Evolutionary conservation across 345 rosid genomes (phyloP).

Genomic region (Clarkia xantiana): DNA sequence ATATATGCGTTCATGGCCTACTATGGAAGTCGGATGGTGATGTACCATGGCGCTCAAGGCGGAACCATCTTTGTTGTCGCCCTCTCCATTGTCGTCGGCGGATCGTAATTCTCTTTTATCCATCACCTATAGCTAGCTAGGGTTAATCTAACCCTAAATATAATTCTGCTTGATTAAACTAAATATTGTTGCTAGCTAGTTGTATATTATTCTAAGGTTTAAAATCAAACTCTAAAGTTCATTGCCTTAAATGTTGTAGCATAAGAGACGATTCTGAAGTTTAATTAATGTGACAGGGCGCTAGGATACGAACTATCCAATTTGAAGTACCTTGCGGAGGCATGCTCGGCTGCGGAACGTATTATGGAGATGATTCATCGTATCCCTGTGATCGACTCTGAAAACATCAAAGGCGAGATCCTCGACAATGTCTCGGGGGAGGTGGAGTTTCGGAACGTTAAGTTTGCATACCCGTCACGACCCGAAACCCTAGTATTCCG

Average conservation of each 20-base stretch:
- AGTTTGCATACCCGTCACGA: constrained; percentile 78
- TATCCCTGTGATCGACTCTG: constrained; percentile 62
- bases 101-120: constrained; percentile 34
- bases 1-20: constrained; percentile 55
- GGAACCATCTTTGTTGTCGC: constrained; percentile 53
- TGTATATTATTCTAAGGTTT: no score
- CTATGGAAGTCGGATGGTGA: constrained; percentile 63
- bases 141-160: no score
- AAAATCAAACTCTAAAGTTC: no score
- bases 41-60: constrained; percentile 60
- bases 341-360: constrained; percentile 50
- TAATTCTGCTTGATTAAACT: no score
- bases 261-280: no score
- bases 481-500: constrained; percentile 40
- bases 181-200: no score
- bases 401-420: constrained; percentile 37
- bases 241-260: no score
- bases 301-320: constrained; percentile 60
- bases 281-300: no score
- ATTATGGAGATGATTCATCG: constrained; percentile 58
- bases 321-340: constrained; percentile 62
- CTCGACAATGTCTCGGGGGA: constrained; percentile 36
- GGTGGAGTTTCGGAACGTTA: constrained; percentile 47
- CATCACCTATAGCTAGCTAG: no score
- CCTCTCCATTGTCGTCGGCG: constrained; percentile 44